These are phyloP conservation scores for Aphanomyces astaci DNA, from an alignment of 352 stramenopile genomes.

Conservation along the genomic window DNA sequence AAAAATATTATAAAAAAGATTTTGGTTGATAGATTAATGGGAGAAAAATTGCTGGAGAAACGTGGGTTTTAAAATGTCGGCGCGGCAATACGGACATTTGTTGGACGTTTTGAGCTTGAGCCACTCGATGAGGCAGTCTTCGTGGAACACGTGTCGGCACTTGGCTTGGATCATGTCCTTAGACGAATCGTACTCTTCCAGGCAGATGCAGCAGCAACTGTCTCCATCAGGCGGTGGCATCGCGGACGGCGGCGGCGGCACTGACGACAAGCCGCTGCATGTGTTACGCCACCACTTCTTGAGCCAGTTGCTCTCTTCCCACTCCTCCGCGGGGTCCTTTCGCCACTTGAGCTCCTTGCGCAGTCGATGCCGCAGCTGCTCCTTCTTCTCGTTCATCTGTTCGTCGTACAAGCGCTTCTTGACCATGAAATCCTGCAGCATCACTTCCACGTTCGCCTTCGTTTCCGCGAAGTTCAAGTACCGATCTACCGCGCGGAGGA, in stretches of 20 bases:
- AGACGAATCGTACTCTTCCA: conserved; percentile 21
- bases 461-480: conserved; percentile 19
- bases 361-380: conserved; percentile 6
- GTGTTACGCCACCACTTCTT: conserved; percentile 15
- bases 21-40: not conserved
- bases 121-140: conserved; percentile 83
- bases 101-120: conserved; percentile 54
- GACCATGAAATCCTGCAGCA: conserved; percentile 14
- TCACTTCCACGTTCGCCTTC: conserved; percentile 20
- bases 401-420: conserved; percentile 17
- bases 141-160: conserved; percentile 77
- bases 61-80: conserved; percentile 19
- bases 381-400: conserved; percentile 17
- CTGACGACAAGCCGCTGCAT: not conserved
- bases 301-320: conserved; percentile 22
- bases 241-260: not conserved
- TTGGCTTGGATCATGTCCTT: conserved; percentile 77
- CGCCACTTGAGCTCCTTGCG: conserved; percentile 20
- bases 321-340: conserved; percentile 7
- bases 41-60: conserved; percentile 23
- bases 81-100: conserved; percentile 78
- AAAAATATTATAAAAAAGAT: too few species aligned
- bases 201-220: conserved; percentile 54
- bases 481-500: conserved; percentile 15
- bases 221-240: conserved; percentile 51